phyloP scores from a whole-genome alignment of 768 basidiomycete species.

The Phaeolepiota aurea region DNA sequence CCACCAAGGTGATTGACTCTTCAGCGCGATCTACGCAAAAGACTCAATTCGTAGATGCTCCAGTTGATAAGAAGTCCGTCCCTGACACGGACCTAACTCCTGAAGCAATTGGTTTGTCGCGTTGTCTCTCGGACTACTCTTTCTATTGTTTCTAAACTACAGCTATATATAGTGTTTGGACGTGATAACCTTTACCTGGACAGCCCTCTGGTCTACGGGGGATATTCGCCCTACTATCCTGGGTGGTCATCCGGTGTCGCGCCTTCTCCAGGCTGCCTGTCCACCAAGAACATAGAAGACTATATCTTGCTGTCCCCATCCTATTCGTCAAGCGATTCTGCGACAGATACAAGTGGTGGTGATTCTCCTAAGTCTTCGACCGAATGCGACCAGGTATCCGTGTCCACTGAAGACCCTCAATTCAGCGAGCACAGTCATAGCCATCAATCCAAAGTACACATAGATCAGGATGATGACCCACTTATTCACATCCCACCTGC shows the following conservation, averaged over 20 bases:
- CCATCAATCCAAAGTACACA: conserved; percentile 29
- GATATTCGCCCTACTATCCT: conserved; percentile 11
- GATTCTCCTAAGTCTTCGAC: conserved; percentile 13
- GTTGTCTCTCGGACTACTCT: neutral
- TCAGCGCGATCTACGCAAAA: neutral
- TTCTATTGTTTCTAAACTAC: too few species aligned
- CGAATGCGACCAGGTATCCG: conserved; percentile 16
- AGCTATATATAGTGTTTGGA: neutral
- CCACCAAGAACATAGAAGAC: conserved; percentile 1
- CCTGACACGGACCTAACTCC: neutral
- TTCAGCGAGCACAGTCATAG: conserved; percentile 30
- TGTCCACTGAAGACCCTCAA: conserved; percentile 30
- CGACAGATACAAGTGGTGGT: too few species aligned
- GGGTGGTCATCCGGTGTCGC: conserved; percentile 10
- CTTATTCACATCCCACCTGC: conserved; percentile 24
- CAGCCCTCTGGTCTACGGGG: conserved; percentile 7
- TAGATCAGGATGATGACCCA: conserved; percentile 22
- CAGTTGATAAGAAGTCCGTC: neutral
- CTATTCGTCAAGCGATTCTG: conserved; percentile 17
- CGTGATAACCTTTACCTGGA: conserved; percentile 7
- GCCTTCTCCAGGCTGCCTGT: conserved; percentile 1
- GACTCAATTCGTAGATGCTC: neutral
- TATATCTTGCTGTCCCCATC: conserved; percentile 10
- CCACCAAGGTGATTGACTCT: neutral
- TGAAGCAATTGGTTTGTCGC: neutral